Conservation (phyloP, 495 filamentous ascomycete genomes). For the Podospora comata region DNA sequence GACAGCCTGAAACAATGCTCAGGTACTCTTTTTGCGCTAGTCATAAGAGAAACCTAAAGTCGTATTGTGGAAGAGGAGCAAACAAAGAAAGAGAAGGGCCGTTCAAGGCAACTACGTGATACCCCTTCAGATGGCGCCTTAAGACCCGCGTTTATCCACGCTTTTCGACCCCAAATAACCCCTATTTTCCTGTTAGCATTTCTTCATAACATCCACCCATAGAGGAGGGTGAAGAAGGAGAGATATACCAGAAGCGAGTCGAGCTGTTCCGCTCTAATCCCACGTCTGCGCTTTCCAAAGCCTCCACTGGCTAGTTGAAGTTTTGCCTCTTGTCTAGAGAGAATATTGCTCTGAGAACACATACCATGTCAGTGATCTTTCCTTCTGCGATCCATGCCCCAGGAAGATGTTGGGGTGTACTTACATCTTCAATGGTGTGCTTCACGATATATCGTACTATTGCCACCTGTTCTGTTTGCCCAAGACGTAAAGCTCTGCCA, state of each 20-base stretch:
- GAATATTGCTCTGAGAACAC: constrained; percentile 1
- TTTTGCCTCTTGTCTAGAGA: constrained; percentile 4
- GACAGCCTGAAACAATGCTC: no score
- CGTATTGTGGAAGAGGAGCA: no score
- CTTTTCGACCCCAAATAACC: no score
- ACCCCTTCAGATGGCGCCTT: no score
- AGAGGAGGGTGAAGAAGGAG: not conserved
- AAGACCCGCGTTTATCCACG: no score
- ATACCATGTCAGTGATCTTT: constrained; percentile 21
- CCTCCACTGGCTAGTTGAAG: constrained; percentile 3
- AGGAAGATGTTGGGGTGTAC: not conserved
- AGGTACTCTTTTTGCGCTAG: no score
- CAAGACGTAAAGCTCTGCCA: constrained; percentile 29
- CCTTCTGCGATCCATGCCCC: not conserved
- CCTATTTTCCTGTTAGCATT: no score
- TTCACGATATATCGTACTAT: not conserved
- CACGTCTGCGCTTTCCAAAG: not conserved
- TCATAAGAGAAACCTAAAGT: no score
- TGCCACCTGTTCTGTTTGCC: not conserved
- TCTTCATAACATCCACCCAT: no score
- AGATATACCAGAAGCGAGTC: not conserved
- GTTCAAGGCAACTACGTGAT: no score
- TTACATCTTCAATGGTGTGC: not conserved
- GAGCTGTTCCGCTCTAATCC: not conserved
- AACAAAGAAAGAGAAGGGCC: no score